phyloP scores from a whole-genome alignment of 331 rosid species.

The Malus hybrid region DNA sequence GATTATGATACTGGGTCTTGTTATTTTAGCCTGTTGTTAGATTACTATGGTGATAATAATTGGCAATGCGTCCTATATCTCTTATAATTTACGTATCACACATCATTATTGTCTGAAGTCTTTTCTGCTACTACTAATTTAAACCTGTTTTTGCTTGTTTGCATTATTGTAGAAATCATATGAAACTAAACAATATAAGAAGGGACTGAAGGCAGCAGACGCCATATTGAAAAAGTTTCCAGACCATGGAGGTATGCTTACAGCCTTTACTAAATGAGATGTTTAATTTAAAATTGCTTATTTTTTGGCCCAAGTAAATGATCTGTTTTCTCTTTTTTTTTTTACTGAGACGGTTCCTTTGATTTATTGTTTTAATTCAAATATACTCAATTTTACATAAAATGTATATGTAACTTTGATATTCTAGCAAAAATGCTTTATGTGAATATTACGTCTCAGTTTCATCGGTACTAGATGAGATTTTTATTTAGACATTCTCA shows the following conservation, averaged over 20 bases:
- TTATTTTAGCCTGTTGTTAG: not conserved
- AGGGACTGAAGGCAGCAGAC: slow-evolving; percentile 96
- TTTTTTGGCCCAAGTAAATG: not conserved
- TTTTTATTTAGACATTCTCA: not conserved
- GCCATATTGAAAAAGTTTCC: slow-evolving; percentile 89
- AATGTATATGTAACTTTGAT: not conserved
- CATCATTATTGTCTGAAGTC: not conserved
- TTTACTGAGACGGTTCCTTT: not conserved
- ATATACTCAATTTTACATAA: not conserved
- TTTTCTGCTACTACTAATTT: not conserved
- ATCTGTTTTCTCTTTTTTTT: not conserved
- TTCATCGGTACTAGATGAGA: not conserved
- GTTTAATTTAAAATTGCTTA: not conserved
- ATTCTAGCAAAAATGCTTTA: not conserved
- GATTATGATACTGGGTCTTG: not conserved
- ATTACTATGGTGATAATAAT: not conserved
- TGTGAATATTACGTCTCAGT: not conserved
- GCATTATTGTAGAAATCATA: slow-evolving; percentile 70
- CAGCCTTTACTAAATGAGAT: not conserved
- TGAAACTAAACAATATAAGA: slow-evolving; percentile 95
- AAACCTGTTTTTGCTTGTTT: slow-evolving; percentile 1
- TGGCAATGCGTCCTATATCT: not conserved
- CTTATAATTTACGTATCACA: not conserved
- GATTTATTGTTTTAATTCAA: not conserved
- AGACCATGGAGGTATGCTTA: slow-evolving; percentile 85